Evolutionary conservation across 2,329 filamentous ascomycete species (phyloP).

Genomic region (Fusarium euwallaceae): DNA sequence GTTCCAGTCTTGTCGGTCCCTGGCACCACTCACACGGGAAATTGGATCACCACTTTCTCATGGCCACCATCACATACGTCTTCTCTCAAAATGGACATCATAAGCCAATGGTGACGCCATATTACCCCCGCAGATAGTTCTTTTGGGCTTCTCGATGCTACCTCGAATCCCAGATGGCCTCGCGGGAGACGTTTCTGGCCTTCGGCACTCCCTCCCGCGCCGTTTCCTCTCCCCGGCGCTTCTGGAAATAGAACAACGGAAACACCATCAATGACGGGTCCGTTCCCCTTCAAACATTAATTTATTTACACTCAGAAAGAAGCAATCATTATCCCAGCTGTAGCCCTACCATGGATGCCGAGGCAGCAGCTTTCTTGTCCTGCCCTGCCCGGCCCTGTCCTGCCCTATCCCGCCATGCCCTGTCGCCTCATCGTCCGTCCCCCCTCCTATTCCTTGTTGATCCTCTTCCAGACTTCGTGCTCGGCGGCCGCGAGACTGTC

Average conservation of each 20-base stretch:
- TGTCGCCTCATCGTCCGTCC: conserved; percentile 8
- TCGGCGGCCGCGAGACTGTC: conserved; percentile 70
- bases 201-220: conserved; percentile 28
- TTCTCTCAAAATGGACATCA: conserved; percentile 41
- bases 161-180: conserved; percentile 19
- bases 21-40: conserved; percentile 42
- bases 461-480: conserved; percentile 72
- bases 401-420: background rate
- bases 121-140: conserved; percentile 39
- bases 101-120: conserved; percentile 41
- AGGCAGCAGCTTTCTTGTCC: conserved; percentile 12
- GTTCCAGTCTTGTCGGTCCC: conserved; percentile 28
- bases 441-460: conserved; percentile 66
- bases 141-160: conserved; percentile 32
- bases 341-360: conserved; percentile 33
- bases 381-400: conserved; percentile 1
- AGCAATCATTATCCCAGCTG: conserved; percentile 34
- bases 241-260: conserved; percentile 47
- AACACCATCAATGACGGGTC: conserved; percentile 34
- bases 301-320: conserved; percentile 38
- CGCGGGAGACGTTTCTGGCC: conserved; percentile 21
- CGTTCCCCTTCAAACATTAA: conserved; percentile 43
- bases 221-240: conserved; percentile 30
- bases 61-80: conserved; percentile 37
- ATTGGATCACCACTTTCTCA: conserved; percentile 39